Evolutionary conservation across 2,329 filamentous ascomycete species (phyloP).

Genomic region (Neodidymelliopsis sp.): DNA sequence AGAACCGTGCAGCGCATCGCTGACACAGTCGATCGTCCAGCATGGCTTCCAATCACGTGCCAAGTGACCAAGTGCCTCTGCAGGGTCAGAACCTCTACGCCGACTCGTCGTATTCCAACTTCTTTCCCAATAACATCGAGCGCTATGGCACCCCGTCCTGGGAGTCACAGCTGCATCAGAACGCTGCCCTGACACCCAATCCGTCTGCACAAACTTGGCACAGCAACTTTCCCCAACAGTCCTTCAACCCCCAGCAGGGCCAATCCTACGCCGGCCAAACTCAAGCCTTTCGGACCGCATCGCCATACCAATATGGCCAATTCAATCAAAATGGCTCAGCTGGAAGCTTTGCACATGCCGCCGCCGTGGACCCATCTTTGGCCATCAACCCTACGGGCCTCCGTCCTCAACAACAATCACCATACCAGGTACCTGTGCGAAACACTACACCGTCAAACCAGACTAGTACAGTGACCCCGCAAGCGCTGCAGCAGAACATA

Average conservation of each 20-base stretch:
- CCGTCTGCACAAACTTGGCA: slow-evolving; percentile 36
- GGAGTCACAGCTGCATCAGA: slow-evolving; percentile 40
- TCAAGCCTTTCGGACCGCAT: slow-evolving; percentile 37
- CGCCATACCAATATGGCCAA: slow-evolving; percentile 45
- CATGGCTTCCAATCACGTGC: slow-evolving; percentile 51
- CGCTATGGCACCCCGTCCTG: slow-evolving; percentile 42
- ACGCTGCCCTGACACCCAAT: slow-evolving; percentile 28
- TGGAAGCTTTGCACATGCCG: slow-evolving; percentile 33
- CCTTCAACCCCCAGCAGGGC: slow-evolving; percentile 30
- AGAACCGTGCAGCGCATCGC: slow-evolving; percentile 21
- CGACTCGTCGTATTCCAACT: slow-evolving; percentile 39
- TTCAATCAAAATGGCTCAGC: slow-evolving; percentile 35
- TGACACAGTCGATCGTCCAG: slow-evolving; percentile 24
- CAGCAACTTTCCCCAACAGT: slow-evolving; percentile 35
- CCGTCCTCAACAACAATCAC: slow-evolving; percentile 42
- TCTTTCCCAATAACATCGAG: slow-evolving; percentile 39
- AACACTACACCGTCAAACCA: slow-evolving; percentile 34
- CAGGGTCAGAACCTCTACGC: slow-evolving; percentile 45
- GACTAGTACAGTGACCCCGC: slow-evolving; percentile 38
- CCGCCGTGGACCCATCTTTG: slow-evolving; percentile 39
- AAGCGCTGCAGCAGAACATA: slow-evolving; percentile 38
- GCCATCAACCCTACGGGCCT: slow-evolving; percentile 32
- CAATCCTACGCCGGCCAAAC: slow-evolving; percentile 35
- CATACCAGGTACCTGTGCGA: slow-evolving; percentile 39
- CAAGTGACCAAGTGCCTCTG: slow-evolving; percentile 41